Evolutionary conservation across 23 red algal species (phyloP).

Genomic region (Cyanidium caldarium): DNA sequence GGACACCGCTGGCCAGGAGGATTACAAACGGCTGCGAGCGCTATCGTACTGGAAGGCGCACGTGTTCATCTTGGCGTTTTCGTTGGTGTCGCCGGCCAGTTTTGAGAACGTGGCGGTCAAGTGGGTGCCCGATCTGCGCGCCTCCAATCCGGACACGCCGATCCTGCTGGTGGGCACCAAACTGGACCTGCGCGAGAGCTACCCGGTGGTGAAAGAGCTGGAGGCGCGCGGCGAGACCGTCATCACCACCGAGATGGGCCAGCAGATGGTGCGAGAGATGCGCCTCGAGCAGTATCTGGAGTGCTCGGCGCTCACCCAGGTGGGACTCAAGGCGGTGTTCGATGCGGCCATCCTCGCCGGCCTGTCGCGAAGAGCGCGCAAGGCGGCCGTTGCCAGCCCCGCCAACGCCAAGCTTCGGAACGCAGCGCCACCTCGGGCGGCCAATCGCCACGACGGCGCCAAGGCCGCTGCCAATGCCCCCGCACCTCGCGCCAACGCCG

Average conservation of each 20-base stretch:
- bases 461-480: too few relatives aligned
- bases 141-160: conserved; percentile 34
- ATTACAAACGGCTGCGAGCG: conserved; percentile 81
- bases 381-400: too few relatives aligned
- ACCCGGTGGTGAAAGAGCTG: conserved; percentile 48
- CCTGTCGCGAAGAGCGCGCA: not conserved
- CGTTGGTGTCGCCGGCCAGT: conserved; percentile 57
- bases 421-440: too few relatives aligned
- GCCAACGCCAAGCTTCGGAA: too few relatives aligned
- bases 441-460: too few relatives aligned
- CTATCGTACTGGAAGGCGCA: conserved; percentile 72
- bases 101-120: conserved; percentile 72
- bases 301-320: conserved; percentile 82
- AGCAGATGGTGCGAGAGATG: conserved; percentile 37
- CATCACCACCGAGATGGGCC: conserved; percentile 60
- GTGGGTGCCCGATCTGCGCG: conserved; percentile 82
- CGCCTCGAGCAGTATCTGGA: conserved; percentile 68
- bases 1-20: conserved; percentile 94
- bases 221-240: conserved; percentile 32
- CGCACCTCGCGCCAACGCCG: too few relatives aligned
- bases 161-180: conserved; percentile 91
- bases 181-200: conserved; percentile 66
- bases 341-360: conserved; percentile 64
- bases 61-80: conserved; percentile 86
- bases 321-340: conserved; percentile 92